A percentile compares a stretch with the other conserved stretches of the same genome.
Evolutionary conservation across 176 grass and related monocot species (phyloP).

Genomic region (Carex scoparia): DNA sequence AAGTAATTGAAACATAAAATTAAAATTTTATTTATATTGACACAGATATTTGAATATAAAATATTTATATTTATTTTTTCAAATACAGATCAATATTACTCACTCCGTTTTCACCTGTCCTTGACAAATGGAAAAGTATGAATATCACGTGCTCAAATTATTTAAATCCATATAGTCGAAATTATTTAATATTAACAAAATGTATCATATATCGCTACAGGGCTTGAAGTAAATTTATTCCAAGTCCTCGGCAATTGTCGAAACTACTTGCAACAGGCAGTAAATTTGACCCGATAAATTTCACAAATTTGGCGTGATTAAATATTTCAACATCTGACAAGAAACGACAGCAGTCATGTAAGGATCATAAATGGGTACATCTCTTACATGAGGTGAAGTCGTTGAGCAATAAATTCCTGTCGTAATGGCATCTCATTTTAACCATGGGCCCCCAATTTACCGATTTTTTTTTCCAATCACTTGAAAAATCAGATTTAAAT

Average conservation of each 20-base stretch:
- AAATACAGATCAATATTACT: no score
- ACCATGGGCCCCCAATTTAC: no score
- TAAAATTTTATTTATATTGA: no score
- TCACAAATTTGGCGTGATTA: neutral
- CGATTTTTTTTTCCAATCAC: no score
- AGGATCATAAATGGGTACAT: conserved; percentile 14
- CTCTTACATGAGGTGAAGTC: conserved; percentile 4
- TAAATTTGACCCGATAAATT: neutral
- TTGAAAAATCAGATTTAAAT: no score
- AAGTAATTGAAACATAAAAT: no score
- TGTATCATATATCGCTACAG: neutral
- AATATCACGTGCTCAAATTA: neutral
- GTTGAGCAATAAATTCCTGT: conserved; percentile 13
- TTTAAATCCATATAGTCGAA: neutral
- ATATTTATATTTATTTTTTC: no score
- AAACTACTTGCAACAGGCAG: neutral
- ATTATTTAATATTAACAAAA: neutral
- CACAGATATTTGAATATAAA: no score
- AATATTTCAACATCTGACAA: conserved; percentile 2
- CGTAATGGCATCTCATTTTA: neutral
- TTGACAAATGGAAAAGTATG: neutral
- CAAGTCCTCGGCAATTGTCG: neutral
- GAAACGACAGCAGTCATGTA: neutral
- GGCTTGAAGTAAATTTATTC: neutral
- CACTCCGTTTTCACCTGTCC: no score